Base-by-base conservation (phyloP, 1,284 basidiomycete species). In the Fistulinella cinereoalba region DNA sequence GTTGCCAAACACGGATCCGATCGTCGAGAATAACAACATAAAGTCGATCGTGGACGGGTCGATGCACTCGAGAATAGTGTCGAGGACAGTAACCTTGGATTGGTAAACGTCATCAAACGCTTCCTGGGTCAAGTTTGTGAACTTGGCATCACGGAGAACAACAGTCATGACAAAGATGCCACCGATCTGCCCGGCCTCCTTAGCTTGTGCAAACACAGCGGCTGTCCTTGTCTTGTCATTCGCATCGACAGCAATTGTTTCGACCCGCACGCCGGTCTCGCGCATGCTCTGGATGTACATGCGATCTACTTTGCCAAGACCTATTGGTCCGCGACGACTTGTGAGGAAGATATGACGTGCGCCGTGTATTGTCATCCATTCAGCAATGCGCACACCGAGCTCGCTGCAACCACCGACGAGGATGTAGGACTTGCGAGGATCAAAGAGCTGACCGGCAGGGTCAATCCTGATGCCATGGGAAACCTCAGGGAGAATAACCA, bases 91-190 rank as follows among this genome's bases (percentile, higher is more conserved):
- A 6, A 64, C 56, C 46, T 65, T 67, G 27, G 65, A 64, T 12
- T 54, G 50, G 44, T 66, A 66, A 18, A 66, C 65, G 1, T 61
- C 56, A 18, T 65, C 54, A 15, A 67, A 65, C 0, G 57, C 56
- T n/a, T 67, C 32, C 27, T 67, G 63, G 6, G 62, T 61, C 19
- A 67, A 39, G 46, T 66, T 62, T 23, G 63, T 60, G 23, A 65
- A 67, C 29, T 56, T 62, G 27, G 44, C 53, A 27, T 65, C 65
- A 10, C 60, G 61, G 33, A 65, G 60, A n/a, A 67, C 58, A n/a
- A 66, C 56, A 3, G 63, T 63, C 64, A 65, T 65, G 37, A 65
- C 48, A 28, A 64, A 60, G 38, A 63, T 43, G 18, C 62, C 62
- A 27, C 62, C 61, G n/a, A 64, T 48, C 8, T 53, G 50, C 9